phyloP scores from a whole-genome alignment of 1,139 yeast species.

The Suhomyces chickasaworum region DNA sequence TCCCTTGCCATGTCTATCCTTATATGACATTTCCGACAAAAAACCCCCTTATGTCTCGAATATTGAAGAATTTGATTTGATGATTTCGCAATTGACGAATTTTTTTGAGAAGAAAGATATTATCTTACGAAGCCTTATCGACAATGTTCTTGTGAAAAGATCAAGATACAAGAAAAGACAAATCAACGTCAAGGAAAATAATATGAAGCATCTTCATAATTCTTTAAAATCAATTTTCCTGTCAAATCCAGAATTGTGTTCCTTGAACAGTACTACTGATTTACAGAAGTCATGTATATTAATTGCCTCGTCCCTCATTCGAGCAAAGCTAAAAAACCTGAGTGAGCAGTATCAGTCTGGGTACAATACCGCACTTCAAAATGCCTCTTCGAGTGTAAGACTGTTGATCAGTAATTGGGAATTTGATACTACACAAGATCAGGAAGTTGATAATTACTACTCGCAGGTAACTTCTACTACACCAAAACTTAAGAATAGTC shows the following conservation, averaged over 20 bases:
- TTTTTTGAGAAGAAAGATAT: constrained; percentile 36
- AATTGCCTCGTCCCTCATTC: constrained; percentile 31
- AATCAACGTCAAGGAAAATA: constrained; percentile 6
- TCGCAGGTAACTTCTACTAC: not conserved
- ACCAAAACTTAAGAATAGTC: not conserved
- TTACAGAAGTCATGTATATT: constrained; percentile 24
- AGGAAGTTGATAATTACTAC: not conserved
- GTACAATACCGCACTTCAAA: constrained; percentile 16
- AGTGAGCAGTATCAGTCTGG: constrained; percentile 13
- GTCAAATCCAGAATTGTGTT: constrained; percentile 10
- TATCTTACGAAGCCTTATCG: constrained; percentile 16
- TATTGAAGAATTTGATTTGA: constrained; percentile 48
- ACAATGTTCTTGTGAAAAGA: constrained; percentile 12
- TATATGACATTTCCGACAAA: constrained; percentile 29
- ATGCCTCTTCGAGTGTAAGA: constrained; percentile 24
- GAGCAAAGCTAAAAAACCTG: constrained; percentile 21
- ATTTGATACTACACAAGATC: constrained; percentile 7
- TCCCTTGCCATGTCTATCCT: constrained; percentile 20
- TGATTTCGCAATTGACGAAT: constrained; percentile 50
- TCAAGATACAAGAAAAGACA: constrained; percentile 6
- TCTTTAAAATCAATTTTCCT: constrained; percentile 13
- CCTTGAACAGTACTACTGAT: constrained; percentile 18
- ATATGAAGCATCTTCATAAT: constrained; percentile 16
- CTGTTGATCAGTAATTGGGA: constrained; percentile 34
- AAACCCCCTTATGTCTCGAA: constrained; percentile 32